phyloP scores from a whole-genome alignment of 1,284 basidiomycete species.

The Ceratobasidium sp. region DNA sequence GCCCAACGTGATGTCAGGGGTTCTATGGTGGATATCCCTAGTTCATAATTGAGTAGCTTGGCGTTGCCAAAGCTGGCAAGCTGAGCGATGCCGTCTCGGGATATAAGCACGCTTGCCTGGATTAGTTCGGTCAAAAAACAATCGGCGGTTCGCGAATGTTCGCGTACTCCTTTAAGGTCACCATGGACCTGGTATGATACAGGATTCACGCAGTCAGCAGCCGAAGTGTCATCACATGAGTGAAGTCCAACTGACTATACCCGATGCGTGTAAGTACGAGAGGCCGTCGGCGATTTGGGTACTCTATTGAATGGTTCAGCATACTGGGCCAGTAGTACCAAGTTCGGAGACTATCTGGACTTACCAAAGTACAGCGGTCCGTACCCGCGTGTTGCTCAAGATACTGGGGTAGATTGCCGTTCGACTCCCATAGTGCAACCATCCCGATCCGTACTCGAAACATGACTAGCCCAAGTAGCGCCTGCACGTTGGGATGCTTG shows the following conservation, averaged over 20 bases:
- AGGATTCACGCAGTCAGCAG: too few relatives aligned
- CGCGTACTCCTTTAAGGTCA: background rate
- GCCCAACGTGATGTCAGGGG: background rate
- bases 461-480: background rate
- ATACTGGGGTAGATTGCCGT: background rate
- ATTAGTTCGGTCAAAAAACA: too few relatives aligned
- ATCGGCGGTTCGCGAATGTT: too few relatives aligned
- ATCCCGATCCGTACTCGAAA: conserved; percentile 3
- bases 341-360: too few relatives aligned
- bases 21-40: background rate
- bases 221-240: too few relatives aligned
- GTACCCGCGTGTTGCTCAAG: background rate
- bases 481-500: background rate
- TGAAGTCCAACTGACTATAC: background rate
- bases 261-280: background rate
- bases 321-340: too few relatives aligned
- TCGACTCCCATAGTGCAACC: background rate
- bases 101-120: background rate
- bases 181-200: background rate
- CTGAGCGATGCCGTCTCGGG: background rate
- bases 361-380: conserved; percentile 11
- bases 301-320: background rate
- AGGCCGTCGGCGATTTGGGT: background rate
- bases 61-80: background rate
- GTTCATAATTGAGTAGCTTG: background rate